These are phyloP conservation scores for Calonectria naviculata DNA, from an alignment of 2,329 filamentous ascomycete species.

Conservation along the genomic window DNA sequence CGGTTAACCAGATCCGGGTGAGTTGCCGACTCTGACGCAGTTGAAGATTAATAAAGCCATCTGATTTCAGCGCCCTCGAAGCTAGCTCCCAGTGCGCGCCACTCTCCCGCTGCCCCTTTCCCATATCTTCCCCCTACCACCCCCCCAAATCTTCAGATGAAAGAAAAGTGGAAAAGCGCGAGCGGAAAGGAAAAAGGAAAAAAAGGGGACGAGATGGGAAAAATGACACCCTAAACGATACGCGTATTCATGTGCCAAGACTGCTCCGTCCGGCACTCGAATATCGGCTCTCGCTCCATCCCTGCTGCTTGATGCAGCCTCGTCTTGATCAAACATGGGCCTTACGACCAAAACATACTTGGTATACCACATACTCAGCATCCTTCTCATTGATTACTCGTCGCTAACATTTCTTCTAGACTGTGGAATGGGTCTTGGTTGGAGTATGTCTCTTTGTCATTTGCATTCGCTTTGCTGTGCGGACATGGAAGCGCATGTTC, in stretches of 20 bases:
- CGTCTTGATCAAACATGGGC: background rate
- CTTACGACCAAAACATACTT: background rate
- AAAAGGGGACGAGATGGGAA: background rate
- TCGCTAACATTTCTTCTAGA: background rate
- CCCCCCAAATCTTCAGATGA: background rate
- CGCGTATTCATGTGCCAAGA: background rate
- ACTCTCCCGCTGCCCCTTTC: too few relatives aligned
- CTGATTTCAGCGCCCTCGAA: background rate
- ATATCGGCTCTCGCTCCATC: background rate
- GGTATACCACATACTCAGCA: background rate
- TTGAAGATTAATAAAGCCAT: background rate
- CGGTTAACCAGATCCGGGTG: background rate
- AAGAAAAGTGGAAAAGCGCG: background rate
- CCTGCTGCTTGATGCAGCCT: background rate
- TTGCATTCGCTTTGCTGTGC: background rate
- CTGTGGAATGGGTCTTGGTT: constrained; percentile 8
- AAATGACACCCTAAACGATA: background rate
- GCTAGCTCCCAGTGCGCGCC: background rate
- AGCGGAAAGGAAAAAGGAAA: background rate
- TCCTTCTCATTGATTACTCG: background rate
- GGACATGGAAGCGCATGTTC: background rate
- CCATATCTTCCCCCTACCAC: background rate
- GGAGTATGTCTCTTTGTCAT: background rate
- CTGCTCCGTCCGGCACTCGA: background rate
- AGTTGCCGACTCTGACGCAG: background rate